phyloP scores from a whole-genome alignment of 1,284 basidiomycete species.

The Blastosporella zonata region DNA sequence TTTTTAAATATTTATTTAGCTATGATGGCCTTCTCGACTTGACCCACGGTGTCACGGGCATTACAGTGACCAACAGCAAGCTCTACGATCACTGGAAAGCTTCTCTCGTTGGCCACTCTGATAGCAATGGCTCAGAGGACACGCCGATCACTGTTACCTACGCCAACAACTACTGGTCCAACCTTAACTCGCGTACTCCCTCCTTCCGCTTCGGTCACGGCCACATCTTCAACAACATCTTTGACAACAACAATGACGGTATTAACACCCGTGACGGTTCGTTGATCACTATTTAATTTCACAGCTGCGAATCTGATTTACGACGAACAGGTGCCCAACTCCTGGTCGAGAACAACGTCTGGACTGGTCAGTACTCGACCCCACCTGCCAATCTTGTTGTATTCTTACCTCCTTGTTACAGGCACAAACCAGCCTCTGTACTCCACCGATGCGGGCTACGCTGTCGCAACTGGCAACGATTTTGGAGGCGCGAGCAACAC shows the following conservation, averaged over 20 bases:
- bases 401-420: slow-evolving; percentile 32
- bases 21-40: slow-evolving; percentile 41
- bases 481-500: slow-evolving; percentile 33
- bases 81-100: slow-evolving; percentile 43
- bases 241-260: slow-evolving; percentile 43
- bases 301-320: neutral
- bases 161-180: slow-evolving; percentile 37
- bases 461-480: slow-evolving; percentile 35
- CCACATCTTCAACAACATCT: slow-evolving; percentile 47
- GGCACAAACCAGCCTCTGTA: slow-evolving; percentile 39
- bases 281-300: slow-evolving; percentile 10
- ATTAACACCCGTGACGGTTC: slow-evolving; percentile 47
- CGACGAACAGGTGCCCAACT: slow-evolving; percentile 36
- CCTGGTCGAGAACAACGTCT: slow-evolving; percentile 47
- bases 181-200: slow-evolving; percentile 39
- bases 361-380: slow-evolving; percentile 27
- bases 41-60: slow-evolving; percentile 38
- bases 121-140: slow-evolving; percentile 37
- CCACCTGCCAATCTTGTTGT: neutral
- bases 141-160: slow-evolving; percentile 35
- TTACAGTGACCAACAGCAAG: slow-evolving; percentile 40
- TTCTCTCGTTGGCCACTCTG: slow-evolving; percentile 42
- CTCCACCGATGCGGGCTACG: slow-evolving; percentile 40
- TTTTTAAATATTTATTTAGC: slow-evolving; percentile 20
- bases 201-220: slow-evolving; percentile 44